Percentiles rank a stretch among this genome's conserved stretches.
These are phyloP conservation scores for Suillus tomentosus DNA, from an alignment of 768 basidiomycete species.

Conservation along the genomic window DNA sequence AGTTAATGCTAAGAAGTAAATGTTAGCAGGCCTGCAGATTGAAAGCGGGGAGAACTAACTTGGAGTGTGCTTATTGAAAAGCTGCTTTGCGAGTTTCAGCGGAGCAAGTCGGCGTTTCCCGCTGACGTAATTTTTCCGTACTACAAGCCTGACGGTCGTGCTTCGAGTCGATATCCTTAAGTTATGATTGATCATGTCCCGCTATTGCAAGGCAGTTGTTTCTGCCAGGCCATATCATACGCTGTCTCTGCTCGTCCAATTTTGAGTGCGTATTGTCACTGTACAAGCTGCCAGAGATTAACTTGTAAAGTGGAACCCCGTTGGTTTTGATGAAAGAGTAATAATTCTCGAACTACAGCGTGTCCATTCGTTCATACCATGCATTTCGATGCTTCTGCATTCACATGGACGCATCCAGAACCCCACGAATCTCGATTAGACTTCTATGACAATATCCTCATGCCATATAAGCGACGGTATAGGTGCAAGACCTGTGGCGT, in stretches of 20 bases:
- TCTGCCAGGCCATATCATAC: conserved; percentile 56
- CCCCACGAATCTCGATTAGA: conserved; percentile 42
- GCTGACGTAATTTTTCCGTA: conserved; percentile 30
- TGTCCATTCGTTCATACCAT: conserved; percentile 65
- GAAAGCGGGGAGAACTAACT: conserved; percentile 1
- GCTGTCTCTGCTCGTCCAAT: conserved; percentile 48
- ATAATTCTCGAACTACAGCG: conserved; percentile 36
- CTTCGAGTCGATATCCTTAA: not conserved
- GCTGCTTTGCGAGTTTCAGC: conserved; percentile 16
- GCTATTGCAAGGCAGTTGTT: conserved; percentile 54
- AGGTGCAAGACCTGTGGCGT: conserved; percentile 65
- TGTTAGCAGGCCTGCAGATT: not conserved
- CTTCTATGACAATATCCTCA: conserved; percentile 46
- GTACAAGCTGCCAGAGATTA: conserved; percentile 66
- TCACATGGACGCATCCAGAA: conserved; percentile 54
- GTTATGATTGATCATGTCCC: conserved; percentile 2
- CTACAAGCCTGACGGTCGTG: no score
- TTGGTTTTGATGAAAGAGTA: conserved; percentile 10
- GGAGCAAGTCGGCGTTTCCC: conserved; percentile 31
- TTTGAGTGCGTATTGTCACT: conserved; percentile 68
- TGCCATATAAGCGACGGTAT: conserved; percentile 61
- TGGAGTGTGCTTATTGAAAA: conserved; percentile 16
- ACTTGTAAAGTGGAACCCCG: conserved; percentile 40
- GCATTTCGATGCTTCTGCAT: conserved; percentile 52
- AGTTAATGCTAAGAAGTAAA: conserved; percentile 1